Percentiles rank a stretch among this genome's conserved stretches.
phyloP scores from a whole-genome alignment of 495 filamentous ascomycete genomes.

The Hypoxylon fuscum region DNA sequence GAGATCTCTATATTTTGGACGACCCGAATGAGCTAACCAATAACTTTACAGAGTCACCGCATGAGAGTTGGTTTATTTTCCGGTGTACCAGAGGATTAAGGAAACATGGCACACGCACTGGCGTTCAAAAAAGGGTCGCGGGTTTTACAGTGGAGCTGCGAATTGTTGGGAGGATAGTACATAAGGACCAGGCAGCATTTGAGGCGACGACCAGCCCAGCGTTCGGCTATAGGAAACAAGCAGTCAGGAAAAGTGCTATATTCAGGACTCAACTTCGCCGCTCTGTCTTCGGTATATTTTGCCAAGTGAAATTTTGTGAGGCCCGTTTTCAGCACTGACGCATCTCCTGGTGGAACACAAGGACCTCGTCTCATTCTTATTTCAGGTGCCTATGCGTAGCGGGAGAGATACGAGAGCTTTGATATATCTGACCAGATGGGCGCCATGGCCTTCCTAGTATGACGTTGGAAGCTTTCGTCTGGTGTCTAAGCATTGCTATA shows the following conservation, averaged over 20 bases:
- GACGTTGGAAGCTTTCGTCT: too few species aligned
- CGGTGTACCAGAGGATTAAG: constrained; percentile 64
- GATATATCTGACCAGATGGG: neutral
- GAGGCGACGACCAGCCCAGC: constrained; percentile 7
- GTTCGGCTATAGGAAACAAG: constrained; percentile 31
- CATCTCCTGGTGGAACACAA: neutral
- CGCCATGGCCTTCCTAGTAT: too few species aligned
- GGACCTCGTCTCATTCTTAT: too few species aligned
- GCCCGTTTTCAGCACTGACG: constrained; percentile 1
- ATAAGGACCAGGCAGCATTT: constrained; percentile 14
- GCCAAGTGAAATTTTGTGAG: constrained; percentile 3
- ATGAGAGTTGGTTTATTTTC: constrained; percentile 75
- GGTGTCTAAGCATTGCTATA: too few species aligned
- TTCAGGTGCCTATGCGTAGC: too few species aligned
- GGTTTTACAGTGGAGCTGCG: constrained; percentile 20
- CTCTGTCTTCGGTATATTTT: constrained; percentile 4
- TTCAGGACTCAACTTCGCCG: constrained; percentile 13
- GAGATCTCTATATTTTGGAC: neutral
- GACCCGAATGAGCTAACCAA: constrained; percentile 21
- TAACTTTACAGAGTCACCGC: constrained; percentile 67
- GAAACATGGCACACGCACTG: constrained; percentile 14
- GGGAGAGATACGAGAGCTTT: constrained; percentile 2
- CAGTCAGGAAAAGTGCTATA: constrained; percentile 29
- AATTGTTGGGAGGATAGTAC: constrained; percentile 15
- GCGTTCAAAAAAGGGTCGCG: constrained; percentile 16